Conservation (phyloP, 129 eudicot species). For the Escallonia herrerae region DNA sequence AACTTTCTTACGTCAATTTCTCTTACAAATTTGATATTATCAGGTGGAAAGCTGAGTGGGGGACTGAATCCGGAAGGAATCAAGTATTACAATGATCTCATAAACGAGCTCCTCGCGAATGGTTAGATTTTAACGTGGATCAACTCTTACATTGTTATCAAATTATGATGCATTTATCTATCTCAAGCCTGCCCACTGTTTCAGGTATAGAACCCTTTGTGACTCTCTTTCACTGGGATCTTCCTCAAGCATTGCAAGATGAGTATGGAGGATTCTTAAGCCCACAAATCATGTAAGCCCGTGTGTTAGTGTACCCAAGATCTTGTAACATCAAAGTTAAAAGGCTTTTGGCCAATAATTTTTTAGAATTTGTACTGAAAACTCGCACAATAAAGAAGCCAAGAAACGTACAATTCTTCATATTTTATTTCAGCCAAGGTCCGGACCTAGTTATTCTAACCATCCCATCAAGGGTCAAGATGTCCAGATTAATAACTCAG, state of each 20-base stretch:
- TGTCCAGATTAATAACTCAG: too few relatives aligned
- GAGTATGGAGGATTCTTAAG: conserved; percentile 72
- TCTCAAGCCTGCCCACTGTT: not conserved
- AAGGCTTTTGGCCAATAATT: too few relatives aligned
- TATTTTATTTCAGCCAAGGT: too few relatives aligned
- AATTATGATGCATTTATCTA: not conserved
- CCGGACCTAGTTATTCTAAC: too few relatives aligned
- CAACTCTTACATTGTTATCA: not conserved
- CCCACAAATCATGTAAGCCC: conserved; percentile 55
- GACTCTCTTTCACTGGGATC: conserved; percentile 91
- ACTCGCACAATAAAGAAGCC: too few relatives aligned
- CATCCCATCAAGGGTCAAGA: too few relatives aligned
- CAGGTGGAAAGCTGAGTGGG: conserved; percentile 9
- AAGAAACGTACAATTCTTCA: too few relatives aligned
- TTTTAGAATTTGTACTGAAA: too few relatives aligned
- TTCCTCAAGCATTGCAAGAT: conserved; percentile 80
- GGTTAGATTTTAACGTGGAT: not conserved
- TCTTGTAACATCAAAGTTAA: too few relatives aligned
- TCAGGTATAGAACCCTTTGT: conserved; percentile 87
- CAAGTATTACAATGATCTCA: not conserved
- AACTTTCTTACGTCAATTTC: too few relatives aligned
- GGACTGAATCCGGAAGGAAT: not conserved
- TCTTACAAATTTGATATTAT: not conserved
- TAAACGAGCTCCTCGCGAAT: conserved; percentile 4
- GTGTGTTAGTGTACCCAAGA: too few relatives aligned